Conservation (phyloP, 2,329 filamentous ascomycete genomes). For the Alternaria ventricosa region DNA sequence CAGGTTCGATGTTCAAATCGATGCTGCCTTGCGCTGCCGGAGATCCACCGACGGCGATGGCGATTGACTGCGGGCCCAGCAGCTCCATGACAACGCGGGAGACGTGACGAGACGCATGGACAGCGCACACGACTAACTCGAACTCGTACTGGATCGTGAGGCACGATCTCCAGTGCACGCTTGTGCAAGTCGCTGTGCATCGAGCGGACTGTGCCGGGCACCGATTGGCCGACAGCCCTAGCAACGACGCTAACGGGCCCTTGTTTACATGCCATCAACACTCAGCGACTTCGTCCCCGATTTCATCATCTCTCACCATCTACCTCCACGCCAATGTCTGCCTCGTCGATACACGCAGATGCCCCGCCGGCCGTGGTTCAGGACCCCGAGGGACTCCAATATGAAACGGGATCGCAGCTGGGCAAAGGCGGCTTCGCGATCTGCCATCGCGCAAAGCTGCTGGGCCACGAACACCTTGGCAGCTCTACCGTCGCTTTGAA, state of each 20-base stretch:
- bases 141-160: neutral
- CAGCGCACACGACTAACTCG: constrained; percentile 1
- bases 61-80: neutral
- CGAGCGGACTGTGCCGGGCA: constrained; percentile 2
- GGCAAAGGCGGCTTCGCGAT: constrained; percentile 85
- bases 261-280: constrained; percentile 26
- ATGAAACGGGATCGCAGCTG: constrained; percentile 75
- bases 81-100: constrained; percentile 2
- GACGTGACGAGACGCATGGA: constrained; percentile 1
- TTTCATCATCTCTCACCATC: constrained; percentile 30
- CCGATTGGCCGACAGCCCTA: constrained; percentile 15
- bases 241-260: constrained; percentile 16
- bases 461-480: constrained; percentile 61
- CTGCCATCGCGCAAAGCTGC: constrained; percentile 74
- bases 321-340: constrained; percentile 44
- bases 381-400: constrained; percentile 73
- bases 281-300: constrained; percentile 33
- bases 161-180: neutral
- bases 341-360: constrained; percentile 58
- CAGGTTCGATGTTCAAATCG: constrained; percentile 15
- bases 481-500: constrained; percentile 77
- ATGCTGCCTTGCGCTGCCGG: constrained; percentile 32
- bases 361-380: constrained; percentile 64
- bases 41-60: constrained; percentile 25
- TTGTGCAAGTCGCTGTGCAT: constrained; percentile 12